phyloP scores from a whole-genome alignment of 495 filamentous ascomycete species.

The Clavariopsis aquatica region DNA sequence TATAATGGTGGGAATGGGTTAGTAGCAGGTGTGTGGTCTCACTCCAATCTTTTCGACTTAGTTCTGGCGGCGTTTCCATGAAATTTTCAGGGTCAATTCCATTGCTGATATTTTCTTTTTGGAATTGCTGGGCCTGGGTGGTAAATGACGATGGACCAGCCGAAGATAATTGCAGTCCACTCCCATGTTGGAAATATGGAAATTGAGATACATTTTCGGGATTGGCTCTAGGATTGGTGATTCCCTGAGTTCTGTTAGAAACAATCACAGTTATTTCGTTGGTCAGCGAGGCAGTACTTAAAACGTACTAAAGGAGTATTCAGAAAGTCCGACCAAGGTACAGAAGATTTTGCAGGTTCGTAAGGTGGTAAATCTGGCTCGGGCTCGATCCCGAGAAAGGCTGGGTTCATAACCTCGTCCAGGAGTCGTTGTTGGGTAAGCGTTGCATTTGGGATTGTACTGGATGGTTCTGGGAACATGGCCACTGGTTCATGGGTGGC shows the following conservation, averaged over 20 bases:
- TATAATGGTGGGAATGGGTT: not conserved
- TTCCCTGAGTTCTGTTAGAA: not conserved
- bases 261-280: not conserved
- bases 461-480: conserved; percentile 35
- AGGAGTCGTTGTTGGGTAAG: conserved; percentile 37
- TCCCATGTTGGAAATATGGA: not conserved
- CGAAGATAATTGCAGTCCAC: not conserved
- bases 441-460: conserved; percentile 37
- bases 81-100: not conserved
- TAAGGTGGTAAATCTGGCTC: conserved; percentile 3
- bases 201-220: not conserved
- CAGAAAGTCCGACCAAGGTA: conserved; percentile 38
- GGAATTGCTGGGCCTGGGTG: not conserved
- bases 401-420: conserved; percentile 27
- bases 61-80: not conserved
- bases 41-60: not conserved
- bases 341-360: conserved; percentile 30
- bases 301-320: conserved; percentile 22
- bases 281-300: not conserved
- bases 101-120: not conserved
- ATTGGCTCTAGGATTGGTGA: not conserved
- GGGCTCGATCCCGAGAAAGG: conserved; percentile 17
- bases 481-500: conserved; percentile 30
- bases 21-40: not conserved
- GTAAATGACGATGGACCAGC: not conserved